These are phyloP conservation scores for Lachnellula cervina DNA, from an alignment of 2,329 filamentous ascomycete genomes.

Conservation along the genomic window DNA sequence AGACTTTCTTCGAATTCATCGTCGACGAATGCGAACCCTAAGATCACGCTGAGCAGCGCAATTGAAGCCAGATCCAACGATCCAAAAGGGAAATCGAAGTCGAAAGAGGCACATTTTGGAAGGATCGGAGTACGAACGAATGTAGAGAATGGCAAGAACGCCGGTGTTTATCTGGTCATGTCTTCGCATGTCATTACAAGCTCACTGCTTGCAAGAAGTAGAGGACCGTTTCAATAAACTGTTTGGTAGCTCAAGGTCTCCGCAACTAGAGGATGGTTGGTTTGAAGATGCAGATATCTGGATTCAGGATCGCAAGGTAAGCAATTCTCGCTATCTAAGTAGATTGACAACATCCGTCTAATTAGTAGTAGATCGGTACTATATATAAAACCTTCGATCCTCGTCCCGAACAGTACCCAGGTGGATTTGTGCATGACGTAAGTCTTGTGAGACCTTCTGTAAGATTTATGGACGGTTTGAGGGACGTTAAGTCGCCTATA, in stretches of 20 bases:
- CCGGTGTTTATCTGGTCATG: background rate
- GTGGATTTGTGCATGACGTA: slow-evolving; percentile 2
- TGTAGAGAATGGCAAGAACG: background rate
- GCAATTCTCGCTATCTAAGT: background rate
- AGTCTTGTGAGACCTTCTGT: background rate
- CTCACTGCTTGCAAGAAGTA: background rate
- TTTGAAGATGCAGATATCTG: background rate
- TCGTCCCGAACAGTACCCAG: background rate
- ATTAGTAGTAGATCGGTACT: background rate
- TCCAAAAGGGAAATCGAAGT: background rate
- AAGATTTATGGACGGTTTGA: background rate
- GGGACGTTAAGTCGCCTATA: background rate
- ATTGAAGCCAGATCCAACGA: background rate
- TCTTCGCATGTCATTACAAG: slow-evolving; percentile 2
- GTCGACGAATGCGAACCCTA: background rate
- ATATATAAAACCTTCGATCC: slow-evolving; percentile 3
- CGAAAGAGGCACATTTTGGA: background rate
- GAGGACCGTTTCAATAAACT: background rate
- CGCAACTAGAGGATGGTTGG: background rate
- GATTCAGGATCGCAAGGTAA: background rate
- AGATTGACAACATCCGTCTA: background rate
- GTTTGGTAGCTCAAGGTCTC: background rate
- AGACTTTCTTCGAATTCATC: background rate
- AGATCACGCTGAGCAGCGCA: background rate
- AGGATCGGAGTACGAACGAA: slow-evolving; percentile 1